Conservation (phyloP, 169 alveolate genomes). For the Babesia bovis region DNA sequence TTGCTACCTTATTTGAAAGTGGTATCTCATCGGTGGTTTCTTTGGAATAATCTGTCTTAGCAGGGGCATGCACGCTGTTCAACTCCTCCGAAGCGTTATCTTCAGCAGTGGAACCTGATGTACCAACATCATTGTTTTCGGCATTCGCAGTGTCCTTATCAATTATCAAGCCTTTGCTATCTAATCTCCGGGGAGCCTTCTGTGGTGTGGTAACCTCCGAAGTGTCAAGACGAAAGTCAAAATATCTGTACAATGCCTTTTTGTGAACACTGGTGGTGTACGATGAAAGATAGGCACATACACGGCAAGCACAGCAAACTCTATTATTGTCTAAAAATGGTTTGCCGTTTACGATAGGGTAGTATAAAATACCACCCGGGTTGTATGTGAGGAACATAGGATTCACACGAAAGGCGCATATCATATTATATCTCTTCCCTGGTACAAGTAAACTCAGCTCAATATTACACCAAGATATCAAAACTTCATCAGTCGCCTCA, state of each 20-base stretch:
- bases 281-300: constrained; percentile 48
- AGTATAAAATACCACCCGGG: constrained; percentile 61
- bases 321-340: constrained; percentile 40
- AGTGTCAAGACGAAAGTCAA: constrained; percentile 32
- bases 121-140: background rate
- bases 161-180: background rate
- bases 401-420: constrained; percentile 49
- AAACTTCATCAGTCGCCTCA: constrained; percentile 35
- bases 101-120: background rate
- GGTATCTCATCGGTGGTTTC: constrained; percentile 32
- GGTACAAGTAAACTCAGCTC: constrained; percentile 51
- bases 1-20: constrained; percentile 36
- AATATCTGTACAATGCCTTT: constrained; percentile 32
- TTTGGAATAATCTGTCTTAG: background rate
- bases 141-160: background rate
- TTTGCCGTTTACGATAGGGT: constrained; percentile 34
- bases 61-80: too few relatives aligned
- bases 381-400: constrained; percentile 50
- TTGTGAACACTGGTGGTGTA: constrained; percentile 22
- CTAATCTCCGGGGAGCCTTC: background rate
- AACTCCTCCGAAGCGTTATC: background rate
- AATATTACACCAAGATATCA: constrained; percentile 58
- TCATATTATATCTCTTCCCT: constrained; percentile 13
- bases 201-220: background rate
- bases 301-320: constrained; percentile 60